Evolutionary conservation across 306 rosid genomes (phyloP).

Genomic region (Carpinus fangiana): DNA sequence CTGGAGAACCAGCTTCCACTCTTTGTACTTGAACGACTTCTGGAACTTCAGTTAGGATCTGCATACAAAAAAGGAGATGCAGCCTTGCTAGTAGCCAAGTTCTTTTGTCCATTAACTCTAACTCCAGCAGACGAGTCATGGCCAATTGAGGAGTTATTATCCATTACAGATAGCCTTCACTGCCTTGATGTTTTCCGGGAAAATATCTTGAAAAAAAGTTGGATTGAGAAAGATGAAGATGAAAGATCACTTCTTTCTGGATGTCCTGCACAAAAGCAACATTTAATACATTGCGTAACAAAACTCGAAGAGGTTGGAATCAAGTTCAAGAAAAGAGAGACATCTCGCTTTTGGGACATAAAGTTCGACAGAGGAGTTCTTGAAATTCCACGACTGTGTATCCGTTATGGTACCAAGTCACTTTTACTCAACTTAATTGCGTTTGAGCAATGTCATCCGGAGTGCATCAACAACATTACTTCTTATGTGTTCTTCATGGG

Average conservation of each 20-base stretch:
- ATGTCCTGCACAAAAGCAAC: conserved; percentile 63
- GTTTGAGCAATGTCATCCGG: conserved; percentile 78
- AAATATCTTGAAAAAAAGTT: conserved; percentile 53
- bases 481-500: conserved; percentile 83
- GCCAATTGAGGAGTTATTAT: too few relatives aligned
- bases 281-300: conserved; percentile 74
- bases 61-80: conserved; percentile 53
- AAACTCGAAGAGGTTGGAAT: conserved; percentile 80
- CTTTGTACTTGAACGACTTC: conserved; percentile 59
- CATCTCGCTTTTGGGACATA: conserved; percentile 80
- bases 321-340: conserved; percentile 72
- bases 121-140: conserved; percentile 79
- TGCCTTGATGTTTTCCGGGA: conserved; percentile 81
- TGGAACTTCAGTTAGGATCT: conserved; percentile 57
- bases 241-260: too few relatives aligned
- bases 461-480: conserved; percentile 77
- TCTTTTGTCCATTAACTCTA: conserved; percentile 77
- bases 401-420: conserved; percentile 88
- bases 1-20: conserved; percentile 84
- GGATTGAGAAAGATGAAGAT: too few relatives aligned
- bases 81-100: conserved; percentile 53
- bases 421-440: conserved; percentile 70
- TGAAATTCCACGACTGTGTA: conserved; percentile 61
- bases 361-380: conserved; percentile 63
- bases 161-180: conserved; percentile 60